Conservation (phyloP, 352 stramenopile genomes). For the Achlya hypogyna region DNA sequence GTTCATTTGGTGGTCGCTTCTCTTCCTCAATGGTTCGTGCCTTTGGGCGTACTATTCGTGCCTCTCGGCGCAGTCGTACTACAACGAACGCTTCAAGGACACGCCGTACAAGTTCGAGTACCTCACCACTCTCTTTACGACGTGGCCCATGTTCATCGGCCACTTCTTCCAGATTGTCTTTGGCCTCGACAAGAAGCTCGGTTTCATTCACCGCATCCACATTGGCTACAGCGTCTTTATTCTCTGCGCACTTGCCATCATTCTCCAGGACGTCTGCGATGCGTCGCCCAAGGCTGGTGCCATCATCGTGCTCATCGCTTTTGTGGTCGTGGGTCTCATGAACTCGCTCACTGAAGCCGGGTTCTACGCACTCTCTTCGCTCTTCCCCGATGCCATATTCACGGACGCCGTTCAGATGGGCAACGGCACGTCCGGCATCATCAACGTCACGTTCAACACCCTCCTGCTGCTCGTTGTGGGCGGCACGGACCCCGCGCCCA, state of each 20-base stretch:
- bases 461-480: conserved; percentile 42
- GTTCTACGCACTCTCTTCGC: conserved; percentile 50
- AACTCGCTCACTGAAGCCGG: conserved; percentile 51
- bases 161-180: conserved; percentile 44
- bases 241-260: conserved; percentile 48
- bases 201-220: conserved; percentile 33
- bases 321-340: conserved; percentile 37
- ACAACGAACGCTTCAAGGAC: conserved; percentile 37
- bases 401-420: conserved; percentile 55
- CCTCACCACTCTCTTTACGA: conserved; percentile 45
- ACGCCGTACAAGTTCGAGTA: conserved; percentile 45
- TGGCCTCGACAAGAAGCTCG: conserved; percentile 50
- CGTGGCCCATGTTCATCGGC: conserved; percentile 58
- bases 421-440: conserved; percentile 38
- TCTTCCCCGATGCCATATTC: conserved; percentile 53
- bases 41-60: conserved; percentile 73
- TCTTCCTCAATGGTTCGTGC: conserved; percentile 62
- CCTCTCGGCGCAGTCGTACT: conserved; percentile 56
- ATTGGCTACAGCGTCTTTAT: conserved; percentile 46
- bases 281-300: conserved; percentile 25
- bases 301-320: conserved; percentile 48
- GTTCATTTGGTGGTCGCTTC: conserved; percentile 52
- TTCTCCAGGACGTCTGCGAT: conserved; percentile 31
- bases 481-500: conserved; percentile 32
- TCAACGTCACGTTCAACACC: conserved; percentile 52